Evolutionary conservation across 106 monocot genomes (phyloP).

Genomic region (Xerophyta viscosa): DNA sequence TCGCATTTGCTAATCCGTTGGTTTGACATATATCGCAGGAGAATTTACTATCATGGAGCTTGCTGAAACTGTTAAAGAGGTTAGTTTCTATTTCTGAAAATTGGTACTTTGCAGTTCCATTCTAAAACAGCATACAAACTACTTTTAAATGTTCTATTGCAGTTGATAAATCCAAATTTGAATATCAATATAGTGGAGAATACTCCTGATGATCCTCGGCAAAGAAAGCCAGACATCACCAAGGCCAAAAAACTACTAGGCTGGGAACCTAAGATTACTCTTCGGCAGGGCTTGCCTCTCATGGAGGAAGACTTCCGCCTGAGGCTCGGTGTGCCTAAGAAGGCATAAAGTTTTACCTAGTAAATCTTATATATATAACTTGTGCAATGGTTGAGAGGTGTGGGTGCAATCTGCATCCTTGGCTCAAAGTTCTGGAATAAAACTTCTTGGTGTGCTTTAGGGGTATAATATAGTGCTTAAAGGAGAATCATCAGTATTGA

Average conservation of each 20-base stretch:
- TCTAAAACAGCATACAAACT: not conserved
- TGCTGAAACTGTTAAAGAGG: slow-evolving; percentile 92
- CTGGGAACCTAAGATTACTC: slow-evolving; percentile 60
- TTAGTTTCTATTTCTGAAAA: slow-evolving; percentile 12
- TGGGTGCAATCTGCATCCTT: no score
- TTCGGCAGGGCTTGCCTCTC: slow-evolving; percentile 60
- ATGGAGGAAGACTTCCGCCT: slow-evolving; percentile 81
- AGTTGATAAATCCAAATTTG: slow-evolving; percentile 61
- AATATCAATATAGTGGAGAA: slow-evolving; percentile 50
- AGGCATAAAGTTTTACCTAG: no score
- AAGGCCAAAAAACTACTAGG: slow-evolving; percentile 71
- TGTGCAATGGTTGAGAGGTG: no score
- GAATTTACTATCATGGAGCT: slow-evolving; percentile 98
- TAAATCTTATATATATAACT: no score
- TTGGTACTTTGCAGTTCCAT: not conserved
- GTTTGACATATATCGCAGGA: slow-evolving; percentile 24
- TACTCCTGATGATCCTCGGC: slow-evolving; percentile 79
- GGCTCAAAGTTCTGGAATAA: no score
- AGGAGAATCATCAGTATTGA: no score
- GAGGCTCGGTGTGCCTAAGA: slow-evolving; percentile 48
- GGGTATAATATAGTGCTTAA: no score
- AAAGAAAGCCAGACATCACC: slow-evolving; percentile 80
- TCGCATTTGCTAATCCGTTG: not conserved
- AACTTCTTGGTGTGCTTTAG: no score
- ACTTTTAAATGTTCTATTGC: slow-evolving; percentile 5